These are phyloP conservation scores for Xylaria bambusicola DNA, from an alignment of 495 filamentous ascomycete species.

Conservation along the genomic window DNA sequence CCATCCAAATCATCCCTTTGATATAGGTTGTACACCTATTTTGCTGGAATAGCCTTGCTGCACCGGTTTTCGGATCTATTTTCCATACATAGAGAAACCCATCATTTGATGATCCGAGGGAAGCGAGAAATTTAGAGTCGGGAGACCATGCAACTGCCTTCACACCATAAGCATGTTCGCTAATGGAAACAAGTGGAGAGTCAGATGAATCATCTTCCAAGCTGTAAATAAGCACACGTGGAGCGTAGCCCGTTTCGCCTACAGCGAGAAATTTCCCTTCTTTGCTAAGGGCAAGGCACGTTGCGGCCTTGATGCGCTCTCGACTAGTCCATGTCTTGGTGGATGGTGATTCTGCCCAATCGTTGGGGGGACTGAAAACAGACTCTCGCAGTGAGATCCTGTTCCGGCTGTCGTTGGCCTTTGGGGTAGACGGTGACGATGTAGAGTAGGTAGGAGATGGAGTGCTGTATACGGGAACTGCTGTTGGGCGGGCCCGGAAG, in stretches of 20 bases:
- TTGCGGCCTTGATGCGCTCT: slow-evolving; percentile 92
- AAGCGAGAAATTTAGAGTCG: slow-evolving; percentile 84
- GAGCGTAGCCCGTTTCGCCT: slow-evolving; percentile 94
- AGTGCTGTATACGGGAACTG: slow-evolving; percentile 60
- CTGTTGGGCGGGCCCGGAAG: slow-evolving; percentile 83
- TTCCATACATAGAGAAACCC: slow-evolving; percentile 93
- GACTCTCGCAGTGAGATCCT: slow-evolving; percentile 61
- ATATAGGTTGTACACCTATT: slow-evolving; percentile 90
- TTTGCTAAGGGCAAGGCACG: slow-evolving; percentile 87
- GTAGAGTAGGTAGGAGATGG: slow-evolving; percentile 42
- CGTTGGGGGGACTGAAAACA: slow-evolving; percentile 45
- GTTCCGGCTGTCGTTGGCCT: slow-evolving; percentile 63
- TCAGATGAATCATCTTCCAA: slow-evolving; percentile 77
- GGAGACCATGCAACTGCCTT: slow-evolving; percentile 85
- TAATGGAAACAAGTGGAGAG: slow-evolving; percentile 78
- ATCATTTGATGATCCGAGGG: slow-evolving; percentile 84
- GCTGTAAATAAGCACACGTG: slow-evolving; percentile 86
- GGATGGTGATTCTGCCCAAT: slow-evolving; percentile 61
- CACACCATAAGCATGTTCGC: slow-evolving; percentile 89
- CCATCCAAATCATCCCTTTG: slow-evolving; percentile 86
- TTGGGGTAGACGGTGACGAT: slow-evolving; percentile 64
- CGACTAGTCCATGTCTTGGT: slow-evolving; percentile 79
- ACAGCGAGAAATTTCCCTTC: slow-evolving; percentile 89
- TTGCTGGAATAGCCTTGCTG: slow-evolving; percentile 83
- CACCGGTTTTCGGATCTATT: slow-evolving; percentile 78